Evolutionary conservation across 441 rosid genomes (phyloP), one percentile per base, ranked within the genome.

Genomic region (Erodium moschatum): DNA sequence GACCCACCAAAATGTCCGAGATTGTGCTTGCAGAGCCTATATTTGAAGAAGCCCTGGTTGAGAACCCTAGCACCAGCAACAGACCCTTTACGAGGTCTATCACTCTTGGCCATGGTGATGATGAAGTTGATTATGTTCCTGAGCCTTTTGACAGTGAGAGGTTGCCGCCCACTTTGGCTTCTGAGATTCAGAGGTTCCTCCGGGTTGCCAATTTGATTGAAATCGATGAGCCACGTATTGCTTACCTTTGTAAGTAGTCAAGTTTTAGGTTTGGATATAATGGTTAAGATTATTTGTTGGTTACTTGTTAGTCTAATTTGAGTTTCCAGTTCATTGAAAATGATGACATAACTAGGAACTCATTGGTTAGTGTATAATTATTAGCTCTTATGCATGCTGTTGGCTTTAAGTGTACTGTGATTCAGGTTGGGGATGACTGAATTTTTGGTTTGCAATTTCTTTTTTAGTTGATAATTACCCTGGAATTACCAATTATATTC

Each of bases 101-200:
- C 68, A 81, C 87, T 54, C 70, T 67, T 18, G 79, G 80, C 20
- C 80, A 44, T 11, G 50, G 50, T 11, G 50, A 44, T 1, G 50
- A 69, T 18, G 65, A 65, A 44, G 69, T 48, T 56, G 65, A 73
- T 67, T 77, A 82, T 72, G 81, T 65, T 35, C 80, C 85, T 20
- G 85, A 79, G 83, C 89, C 92, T 0, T 91, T 93, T 62, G 96
- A 89, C 13, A 93, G 98, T 60, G 98, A 93, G 83, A 87, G 88
- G 80, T 63, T 93, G 79, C 98, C 98, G 3, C 67, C 92, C 60
- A 88, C 85, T 24, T 75, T 93, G 70, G 83, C 85, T 69, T 78
- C 95, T 0, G 93, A 84, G 54, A 93, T 93, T 50, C 95, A 86
- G 81, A 78, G 72, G 81, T 93, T 93, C 75, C 96, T 93, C 73